A percentile compares a stretch with the other conserved stretches of the same genome.
These are phyloP conservation scores for Solanum acaule DNA, from an alignment of 257 asterid species.

Conservation along the genomic window DNA sequence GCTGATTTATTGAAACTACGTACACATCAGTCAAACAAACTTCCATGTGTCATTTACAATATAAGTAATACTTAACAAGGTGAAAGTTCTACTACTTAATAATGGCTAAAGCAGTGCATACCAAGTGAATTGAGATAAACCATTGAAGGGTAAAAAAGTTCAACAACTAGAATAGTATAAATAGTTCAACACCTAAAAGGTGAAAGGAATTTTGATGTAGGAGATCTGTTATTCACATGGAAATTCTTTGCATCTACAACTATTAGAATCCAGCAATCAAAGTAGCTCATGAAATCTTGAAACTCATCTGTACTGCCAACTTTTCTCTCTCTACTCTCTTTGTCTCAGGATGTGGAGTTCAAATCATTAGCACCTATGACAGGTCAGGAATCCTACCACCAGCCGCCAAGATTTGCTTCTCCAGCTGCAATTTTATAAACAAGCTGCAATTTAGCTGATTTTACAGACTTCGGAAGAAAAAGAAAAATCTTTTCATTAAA, in stretches of 20 bases:
- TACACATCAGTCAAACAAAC: neutral
- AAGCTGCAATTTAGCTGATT: neutral
- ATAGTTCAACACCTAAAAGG: neutral
- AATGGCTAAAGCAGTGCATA: neutral
- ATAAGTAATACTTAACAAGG: neutral
- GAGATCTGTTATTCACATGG: neutral
- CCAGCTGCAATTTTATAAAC: constrained; percentile 43
- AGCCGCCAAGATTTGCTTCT: constrained; percentile 67
- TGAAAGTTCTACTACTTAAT: neutral
- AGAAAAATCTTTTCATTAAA: neutral
- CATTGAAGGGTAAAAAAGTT: neutral
- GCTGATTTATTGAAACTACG: neutral
- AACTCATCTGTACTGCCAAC: neutral
- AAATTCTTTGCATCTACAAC: neutral
- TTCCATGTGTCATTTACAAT: neutral
- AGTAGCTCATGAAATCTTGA: neutral
- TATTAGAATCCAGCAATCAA: neutral
- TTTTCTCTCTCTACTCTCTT: neutral
- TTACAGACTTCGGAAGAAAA: neutral
- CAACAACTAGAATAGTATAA: neutral
- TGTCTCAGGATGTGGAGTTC: neutral
- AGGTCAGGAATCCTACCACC: constrained; percentile 61
- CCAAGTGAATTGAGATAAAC: neutral
- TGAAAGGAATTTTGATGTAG: neutral
- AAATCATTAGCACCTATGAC: constrained; percentile 9